These are phyloP conservation scores for Starmerella powellii DNA, from an alignment of 805 yeast species.

Conservation along the genomic window DNA sequence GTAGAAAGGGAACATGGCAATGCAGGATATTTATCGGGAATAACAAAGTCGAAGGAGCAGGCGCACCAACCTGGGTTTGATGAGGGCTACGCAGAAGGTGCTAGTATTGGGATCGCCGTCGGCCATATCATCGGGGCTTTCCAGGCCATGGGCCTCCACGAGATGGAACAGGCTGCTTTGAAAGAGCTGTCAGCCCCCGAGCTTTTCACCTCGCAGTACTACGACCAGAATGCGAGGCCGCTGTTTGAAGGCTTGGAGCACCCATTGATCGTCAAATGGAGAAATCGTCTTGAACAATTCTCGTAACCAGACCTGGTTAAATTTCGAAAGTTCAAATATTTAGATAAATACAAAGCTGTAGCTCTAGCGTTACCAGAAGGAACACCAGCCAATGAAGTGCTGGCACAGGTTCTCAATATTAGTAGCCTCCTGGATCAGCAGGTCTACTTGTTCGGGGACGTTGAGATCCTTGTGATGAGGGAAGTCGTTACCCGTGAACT, in stretches of 20 bases:
- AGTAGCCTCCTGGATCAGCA: constrained; percentile 88
- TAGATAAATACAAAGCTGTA: not conserved
- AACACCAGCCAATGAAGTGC: constrained; percentile 98
- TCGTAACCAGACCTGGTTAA: not conserved
- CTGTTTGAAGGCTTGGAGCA: constrained; percentile 27
- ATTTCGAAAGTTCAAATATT: not conserved
- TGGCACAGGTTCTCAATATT: constrained; percentile 91
- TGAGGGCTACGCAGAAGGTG: constrained; percentile 65
- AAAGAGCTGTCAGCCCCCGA: constrained; percentile 47
- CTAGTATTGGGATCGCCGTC: constrained; percentile 48
- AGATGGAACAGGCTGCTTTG: constrained; percentile 27
- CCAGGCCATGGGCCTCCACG: constrained; percentile 31
- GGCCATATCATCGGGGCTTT: constrained; percentile 53
- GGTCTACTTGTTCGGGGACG: constrained; percentile 85
- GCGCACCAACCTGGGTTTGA: constrained; percentile 75
- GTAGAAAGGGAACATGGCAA: constrained; percentile 49
- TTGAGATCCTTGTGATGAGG: constrained; percentile 55
- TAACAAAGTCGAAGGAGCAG: constrained; percentile 52
- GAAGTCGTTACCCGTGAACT: constrained; percentile 88
- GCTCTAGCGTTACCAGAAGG: constrained; percentile 60
- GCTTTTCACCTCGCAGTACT: constrained; percentile 44
- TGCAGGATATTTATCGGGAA: constrained; percentile 76
- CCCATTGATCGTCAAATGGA: constrained; percentile 40
- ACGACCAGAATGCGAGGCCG: constrained; percentile 33
- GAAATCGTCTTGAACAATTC: constrained; percentile 9